These are phyloP conservation scores for Penicillium sp. DNA, from an alignment of 2,329 filamentous ascomycete genomes.

Conservation along the genomic window DNA sequence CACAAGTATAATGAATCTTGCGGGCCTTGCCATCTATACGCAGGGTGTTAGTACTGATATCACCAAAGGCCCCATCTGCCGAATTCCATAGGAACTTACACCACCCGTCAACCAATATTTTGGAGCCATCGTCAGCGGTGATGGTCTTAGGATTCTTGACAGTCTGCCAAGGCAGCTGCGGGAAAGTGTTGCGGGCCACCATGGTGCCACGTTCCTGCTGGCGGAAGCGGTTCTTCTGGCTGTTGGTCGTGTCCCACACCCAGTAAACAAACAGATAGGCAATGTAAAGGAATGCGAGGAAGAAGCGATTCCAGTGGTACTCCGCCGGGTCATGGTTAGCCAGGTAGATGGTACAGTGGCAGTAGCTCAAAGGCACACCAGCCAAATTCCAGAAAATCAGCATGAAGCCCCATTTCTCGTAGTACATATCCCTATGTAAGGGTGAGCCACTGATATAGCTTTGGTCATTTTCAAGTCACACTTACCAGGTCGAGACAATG, in stretches of 20 bases:
- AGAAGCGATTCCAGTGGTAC: conserved; percentile 72
- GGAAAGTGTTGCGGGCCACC: conserved; percentile 74
- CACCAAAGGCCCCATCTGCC: background rate
- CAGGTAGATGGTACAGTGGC: conserved; percentile 87
- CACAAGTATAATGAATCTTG: conserved; percentile 79
- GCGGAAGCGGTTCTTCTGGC: conserved; percentile 90
- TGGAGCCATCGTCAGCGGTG: conserved; percentile 67
- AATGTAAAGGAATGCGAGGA: conserved; percentile 62
- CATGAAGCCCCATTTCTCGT: conserved; percentile 97
- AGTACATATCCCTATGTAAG: conserved; percentile 78
- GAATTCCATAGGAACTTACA: conserved; percentile 49
- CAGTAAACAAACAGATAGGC: conserved; percentile 83
- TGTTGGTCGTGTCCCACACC: conserved; percentile 89
- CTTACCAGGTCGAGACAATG: conserved; percentile 78
- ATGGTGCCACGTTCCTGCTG: conserved; percentile 69
- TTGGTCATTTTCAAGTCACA: background rate
- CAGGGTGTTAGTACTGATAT: conserved; percentile 19
- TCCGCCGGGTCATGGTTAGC: conserved; percentile 75
- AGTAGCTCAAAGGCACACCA: conserved; percentile 86
- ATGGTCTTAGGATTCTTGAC: conserved; percentile 78
- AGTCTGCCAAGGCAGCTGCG: conserved; percentile 84
- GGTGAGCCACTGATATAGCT: conserved; percentile 15
- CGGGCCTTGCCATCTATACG: conserved; percentile 63
- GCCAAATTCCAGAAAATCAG: conserved; percentile 97
- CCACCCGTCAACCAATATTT: conserved; percentile 82